Base-by-base conservation (phyloP, 805 yeast genomes). In the Wickerhamomyces ciferrii region DNA sequence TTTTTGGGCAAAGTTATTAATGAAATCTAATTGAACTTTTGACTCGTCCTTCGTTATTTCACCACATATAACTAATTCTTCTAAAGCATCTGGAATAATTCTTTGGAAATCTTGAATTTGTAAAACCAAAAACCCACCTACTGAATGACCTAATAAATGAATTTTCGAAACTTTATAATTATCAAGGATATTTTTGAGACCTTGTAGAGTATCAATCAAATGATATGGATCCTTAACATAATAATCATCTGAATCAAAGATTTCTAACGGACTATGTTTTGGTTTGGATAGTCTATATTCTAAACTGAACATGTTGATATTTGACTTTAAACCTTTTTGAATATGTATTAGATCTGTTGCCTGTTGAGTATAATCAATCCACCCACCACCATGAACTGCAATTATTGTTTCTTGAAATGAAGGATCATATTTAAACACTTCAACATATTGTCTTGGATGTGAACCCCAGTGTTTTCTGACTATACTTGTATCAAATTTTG, bases 361-460 rank as follows among this genome's bases (percentile, higher is more conserved):
- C 5, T 41, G 37, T 14, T 41, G 37, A 10, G 15, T 20, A 19
- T 31, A 32, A 4, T 37, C 37, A 15, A 34, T 19, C 37, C 37
- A 34, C 8, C 37, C 37, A 41, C 43, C 43, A 8, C 43, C 43
- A 34, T 41, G 43, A 14, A 41, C 31, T 17, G 34, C 17, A 3
- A 41, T 18, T 2, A 41, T 31, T 11, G 43, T 31, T 17, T 41
- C 38, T 23, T 19, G 15, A 6, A 29, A 3, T 3, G 2, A 7
- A 14, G 29, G 43, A 17, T 32, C 38, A 25, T 31, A 41, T 20
- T 41, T 14, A 9, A 41, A 41, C 17, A 18, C 25, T 32, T 29
- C 37, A 14, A 31, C 7, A 8, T 27, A 10, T 21, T 41, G 43
- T 15, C 38, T 32, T 20, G 19, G 20, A 17, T 41, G 38, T 20